A percentile compares a stretch with the other conserved stretches of the same genome.
These are phyloP conservation scores for Aeschynomene evenia DNA, from an alignment of 306 rosid species.

Conservation along the genomic window DNA sequence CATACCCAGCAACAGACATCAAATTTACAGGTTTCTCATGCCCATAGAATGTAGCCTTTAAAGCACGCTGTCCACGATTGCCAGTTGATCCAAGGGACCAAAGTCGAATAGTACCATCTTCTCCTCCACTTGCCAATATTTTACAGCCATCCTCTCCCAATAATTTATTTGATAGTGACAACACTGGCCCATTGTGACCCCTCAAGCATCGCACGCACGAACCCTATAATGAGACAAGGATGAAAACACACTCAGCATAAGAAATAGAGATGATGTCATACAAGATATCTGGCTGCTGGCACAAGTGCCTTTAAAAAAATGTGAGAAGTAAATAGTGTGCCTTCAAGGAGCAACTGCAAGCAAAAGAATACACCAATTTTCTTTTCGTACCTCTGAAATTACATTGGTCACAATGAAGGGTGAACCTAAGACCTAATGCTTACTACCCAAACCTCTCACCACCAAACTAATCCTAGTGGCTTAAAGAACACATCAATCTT, in stretches of 20 bases:
- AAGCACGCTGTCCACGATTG: constrained; percentile 62
- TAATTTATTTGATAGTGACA: constrained; percentile 68
- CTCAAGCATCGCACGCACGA: constrained; percentile 58
- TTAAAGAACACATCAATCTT: too few species aligned
- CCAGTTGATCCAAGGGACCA: constrained; percentile 77
- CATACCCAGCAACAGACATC: constrained; percentile 82
- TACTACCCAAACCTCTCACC: too few species aligned
- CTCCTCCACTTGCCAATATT: constrained; percentile 94
- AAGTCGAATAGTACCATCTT: constrained; percentile 85
- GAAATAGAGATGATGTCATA: constrained; percentile 5
- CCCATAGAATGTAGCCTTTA: constrained; percentile 76
- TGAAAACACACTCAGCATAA: constrained; percentile 1
- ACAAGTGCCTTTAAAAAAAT: neutral
- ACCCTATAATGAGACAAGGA: constrained; percentile 45
- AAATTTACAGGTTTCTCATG: constrained; percentile 71
- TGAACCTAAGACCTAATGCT: too few species aligned
- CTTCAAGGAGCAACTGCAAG: constrained; percentile 15
- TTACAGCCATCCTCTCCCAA: constrained; percentile 64
- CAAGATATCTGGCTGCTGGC: constrained; percentile 9
- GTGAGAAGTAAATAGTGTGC: neutral
- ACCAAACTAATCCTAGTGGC: too few species aligned
- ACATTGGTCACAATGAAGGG: too few species aligned
- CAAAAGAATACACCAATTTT: neutral
- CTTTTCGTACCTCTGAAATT: too few species aligned
- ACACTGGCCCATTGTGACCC: constrained; percentile 87